Conservation (phyloP, 306 rosid genomes). For the Lathyrus sativus region DNA sequence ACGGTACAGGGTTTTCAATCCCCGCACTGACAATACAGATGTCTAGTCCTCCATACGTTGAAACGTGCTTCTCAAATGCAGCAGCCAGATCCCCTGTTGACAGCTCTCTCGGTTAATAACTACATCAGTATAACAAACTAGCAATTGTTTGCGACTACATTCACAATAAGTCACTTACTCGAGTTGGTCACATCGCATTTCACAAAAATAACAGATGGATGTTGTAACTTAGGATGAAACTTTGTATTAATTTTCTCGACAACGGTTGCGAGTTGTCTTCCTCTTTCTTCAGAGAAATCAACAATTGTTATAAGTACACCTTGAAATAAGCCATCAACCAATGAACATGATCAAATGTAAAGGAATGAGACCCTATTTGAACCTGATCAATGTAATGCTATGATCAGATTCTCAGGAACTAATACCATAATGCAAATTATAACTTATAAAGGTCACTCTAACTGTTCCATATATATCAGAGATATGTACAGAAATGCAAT, state of each 20-base stretch:
- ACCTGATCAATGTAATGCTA: too few relatives aligned
- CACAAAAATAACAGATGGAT: slow-evolving; percentile 62
- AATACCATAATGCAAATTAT: too few relatives aligned
- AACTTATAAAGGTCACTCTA: too few relatives aligned
- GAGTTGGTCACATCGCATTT: slow-evolving; percentile 71
- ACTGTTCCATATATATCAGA: too few relatives aligned
- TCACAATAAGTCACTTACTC: slow-evolving; percentile 50
- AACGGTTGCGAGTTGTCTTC: slow-evolving; percentile 61
- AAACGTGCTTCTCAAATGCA: too few relatives aligned
- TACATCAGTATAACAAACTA: slow-evolving; percentile 21
- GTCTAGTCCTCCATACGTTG: slow-evolving; percentile 86
- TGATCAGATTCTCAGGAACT: too few relatives aligned
- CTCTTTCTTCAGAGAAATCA: slow-evolving; percentile 76
- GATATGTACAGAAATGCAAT: too few relatives aligned
- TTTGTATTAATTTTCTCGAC: slow-evolving; percentile 58
- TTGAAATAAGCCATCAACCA: too few relatives aligned
- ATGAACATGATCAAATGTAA: too few relatives aligned
- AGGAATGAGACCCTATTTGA: too few relatives aligned
- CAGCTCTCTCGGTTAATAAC: too few relatives aligned
- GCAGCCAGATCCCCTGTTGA: too few relatives aligned
- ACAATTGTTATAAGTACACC: slow-evolving; percentile 89
- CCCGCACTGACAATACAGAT: slow-evolving; percentile 87
- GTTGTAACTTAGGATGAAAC: slow-evolving; percentile 60
- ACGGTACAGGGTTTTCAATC: slow-evolving; percentile 48
- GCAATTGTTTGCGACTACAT: not conserved